Percentiles rank a stretch among this genome's conserved stretches.
Evolutionary conservation across 257 asterid genomes (phyloP).

Genomic region (Solanum chiquidenum): DNA sequence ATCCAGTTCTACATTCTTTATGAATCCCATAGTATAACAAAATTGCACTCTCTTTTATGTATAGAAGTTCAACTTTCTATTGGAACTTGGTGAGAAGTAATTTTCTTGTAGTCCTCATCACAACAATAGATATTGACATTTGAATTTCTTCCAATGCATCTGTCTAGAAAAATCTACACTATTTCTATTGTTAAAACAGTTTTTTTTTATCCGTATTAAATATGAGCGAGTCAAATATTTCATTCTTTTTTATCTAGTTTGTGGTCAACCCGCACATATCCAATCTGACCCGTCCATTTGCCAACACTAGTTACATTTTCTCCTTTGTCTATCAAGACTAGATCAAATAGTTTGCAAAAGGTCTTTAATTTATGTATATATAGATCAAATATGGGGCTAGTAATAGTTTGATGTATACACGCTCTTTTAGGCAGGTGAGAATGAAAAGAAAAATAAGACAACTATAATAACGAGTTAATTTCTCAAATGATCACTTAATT

Average conservation of each 20-base stretch:
- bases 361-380: no score
- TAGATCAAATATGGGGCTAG: no score
- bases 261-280: neutral
- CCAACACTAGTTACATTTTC: neutral
- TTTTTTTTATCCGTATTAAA: no score
- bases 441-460: neutral
- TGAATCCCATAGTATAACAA: neutral
- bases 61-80: neutral
- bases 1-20: neutral
- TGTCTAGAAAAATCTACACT: neutral
- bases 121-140: neutral
- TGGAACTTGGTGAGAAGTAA: neutral
- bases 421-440: neutral
- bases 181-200: neutral
- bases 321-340: no score
- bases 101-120: neutral
- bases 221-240: neutral
- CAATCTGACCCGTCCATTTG: neutral
- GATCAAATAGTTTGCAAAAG: no score
- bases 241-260: no score
- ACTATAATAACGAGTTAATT: neutral
- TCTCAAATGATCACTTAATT: neutral
- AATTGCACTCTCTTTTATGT: neutral
- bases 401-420: neutral
- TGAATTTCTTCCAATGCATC: neutral